Conservation (phyloP, 192 early-diverging fungal genomes). For the Coemansia umbellata region DNA sequence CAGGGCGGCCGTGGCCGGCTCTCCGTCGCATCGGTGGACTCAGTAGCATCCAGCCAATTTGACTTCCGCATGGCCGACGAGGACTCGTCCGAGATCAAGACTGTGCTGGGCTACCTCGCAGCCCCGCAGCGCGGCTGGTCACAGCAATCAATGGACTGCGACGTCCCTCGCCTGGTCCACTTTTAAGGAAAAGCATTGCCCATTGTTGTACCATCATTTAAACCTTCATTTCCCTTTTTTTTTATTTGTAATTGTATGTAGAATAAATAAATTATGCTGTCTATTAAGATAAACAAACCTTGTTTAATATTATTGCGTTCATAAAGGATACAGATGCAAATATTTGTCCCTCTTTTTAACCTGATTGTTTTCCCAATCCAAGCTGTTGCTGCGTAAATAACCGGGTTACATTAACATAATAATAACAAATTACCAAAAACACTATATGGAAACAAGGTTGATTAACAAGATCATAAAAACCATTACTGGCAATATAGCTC, state of each 20-base stretch:
- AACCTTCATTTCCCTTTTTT: slow-evolving; percentile 2
- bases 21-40: slow-evolving; percentile 14
- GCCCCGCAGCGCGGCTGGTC: slow-evolving; percentile 28
- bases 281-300: no score
- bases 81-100: slow-evolving; percentile 35
- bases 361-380: no score
- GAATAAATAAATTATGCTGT: no score
- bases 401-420: neutral
- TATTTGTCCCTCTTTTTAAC: no score
- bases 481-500: neutral
- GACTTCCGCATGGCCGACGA: slow-evolving; percentile 12
- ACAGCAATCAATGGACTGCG: slow-evolving; percentile 15
- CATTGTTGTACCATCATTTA: slow-evolving; percentile 1
- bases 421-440: neutral
- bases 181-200: slow-evolving; percentile 10
- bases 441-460: neutral
- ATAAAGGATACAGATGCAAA: no score
- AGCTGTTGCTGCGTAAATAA: no score
- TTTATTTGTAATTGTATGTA: slow-evolving; percentile 3
- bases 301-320: no score
- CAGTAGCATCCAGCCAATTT: slow-evolving; percentile 3
- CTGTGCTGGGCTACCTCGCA: slow-evolving; percentile 34
- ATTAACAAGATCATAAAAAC: neutral
- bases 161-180: slow-evolving; percentile 41
- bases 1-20: slow-evolving; percentile 12